Base-by-base conservation (phyloP, 1,284 basidiomycete species). In the Tylopilus sp. region DNA sequence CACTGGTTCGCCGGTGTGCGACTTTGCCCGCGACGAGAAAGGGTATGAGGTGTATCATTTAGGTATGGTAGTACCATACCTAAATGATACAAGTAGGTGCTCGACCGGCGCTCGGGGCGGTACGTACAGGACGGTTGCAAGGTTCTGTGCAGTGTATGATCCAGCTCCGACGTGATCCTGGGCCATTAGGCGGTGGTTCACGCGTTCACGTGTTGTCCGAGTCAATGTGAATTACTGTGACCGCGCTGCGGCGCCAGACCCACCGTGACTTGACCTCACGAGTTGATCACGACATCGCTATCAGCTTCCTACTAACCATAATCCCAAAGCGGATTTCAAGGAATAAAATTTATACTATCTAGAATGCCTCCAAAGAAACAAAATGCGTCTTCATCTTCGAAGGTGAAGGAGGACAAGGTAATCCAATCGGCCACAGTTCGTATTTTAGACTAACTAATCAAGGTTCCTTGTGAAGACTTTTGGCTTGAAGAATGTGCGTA, bases 401-500 rank as follows among this genome's bases (percentile, higher is more conserved):
- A 87, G 68, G 75, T 80, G 59, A 83, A 83, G 67, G 83, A 85
- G 2, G 86, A 89, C 73, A 87, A 89, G 82, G 86, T 85, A 62
- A 67, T 64, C 57, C 52, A 29, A 50, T 59, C 37, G 26, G 34
- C 53, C 52, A 38, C 44, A 44, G 48, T 40, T 51, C 48, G 36
- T 44, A 50, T 50, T 53, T 62, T 58, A 48, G 59, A 50, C 60
- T 61, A 59, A 62, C 62, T 65, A 59, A 71, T 61, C 61, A 66
- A 67, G 62, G 57, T 59, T 56, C 54, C 46, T 35, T 59, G 49
- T 18, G 40, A 70, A 91, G 88, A 91, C 87, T 55, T 95, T 95
- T 69, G 91, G 92, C 52, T 78, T 94, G 83, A 94, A 94, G 80
- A 95, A 94, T 74, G 87, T 89, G 58, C 51, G 81, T 69, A 43